A percentile compares a stretch with the other conserved stretches of the same genome.
Conservation (phyloP, 768 basidiomycete genomes). For the Rhodotorula sphaerocarpa region DNA sequence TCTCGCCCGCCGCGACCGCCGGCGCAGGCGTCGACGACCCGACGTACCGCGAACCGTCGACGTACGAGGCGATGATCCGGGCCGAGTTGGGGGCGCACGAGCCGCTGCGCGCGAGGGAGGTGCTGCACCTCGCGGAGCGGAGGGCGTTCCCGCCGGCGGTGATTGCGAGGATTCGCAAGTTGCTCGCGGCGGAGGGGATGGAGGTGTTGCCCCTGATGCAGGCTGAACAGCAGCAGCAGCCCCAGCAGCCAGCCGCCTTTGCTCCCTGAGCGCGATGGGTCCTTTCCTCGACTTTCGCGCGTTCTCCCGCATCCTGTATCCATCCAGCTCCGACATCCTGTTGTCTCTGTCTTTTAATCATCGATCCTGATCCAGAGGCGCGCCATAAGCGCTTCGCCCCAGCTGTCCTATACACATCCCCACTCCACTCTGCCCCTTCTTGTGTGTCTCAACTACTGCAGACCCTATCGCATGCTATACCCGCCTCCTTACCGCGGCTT, state of each 20-base stretch:
- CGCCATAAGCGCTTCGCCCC: too few relatives aligned
- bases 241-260: background rate
- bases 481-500: too few relatives aligned
- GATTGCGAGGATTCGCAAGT: constrained; percentile 21
- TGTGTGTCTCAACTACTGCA: too few relatives aligned
- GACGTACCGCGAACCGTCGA: constrained; percentile 84
- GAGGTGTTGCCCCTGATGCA: constrained; percentile 10
- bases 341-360: too few relatives aligned
- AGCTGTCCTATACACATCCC: too few relatives aligned
- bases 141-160: constrained; percentile 38
- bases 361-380: too few relatives aligned
- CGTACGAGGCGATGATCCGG: constrained; percentile 91
- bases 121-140: constrained; percentile 50
- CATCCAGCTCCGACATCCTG: too few relatives aligned
- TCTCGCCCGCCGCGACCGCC: background rate
- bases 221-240: background rate
- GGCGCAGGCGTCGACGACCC: constrained; percentile 44
- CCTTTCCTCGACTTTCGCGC: background rate
- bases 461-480: too few relatives aligned
- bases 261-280: background rate
- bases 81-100: constrained; percentile 76
- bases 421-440: too few relatives aligned
- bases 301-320: background rate
- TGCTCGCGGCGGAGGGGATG: constrained; percentile 24
- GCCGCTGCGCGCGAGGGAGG: constrained; percentile 57